Conservation (phyloP, 1,284 basidiomycete genomes). For the Marasmius sp. region DNA sequence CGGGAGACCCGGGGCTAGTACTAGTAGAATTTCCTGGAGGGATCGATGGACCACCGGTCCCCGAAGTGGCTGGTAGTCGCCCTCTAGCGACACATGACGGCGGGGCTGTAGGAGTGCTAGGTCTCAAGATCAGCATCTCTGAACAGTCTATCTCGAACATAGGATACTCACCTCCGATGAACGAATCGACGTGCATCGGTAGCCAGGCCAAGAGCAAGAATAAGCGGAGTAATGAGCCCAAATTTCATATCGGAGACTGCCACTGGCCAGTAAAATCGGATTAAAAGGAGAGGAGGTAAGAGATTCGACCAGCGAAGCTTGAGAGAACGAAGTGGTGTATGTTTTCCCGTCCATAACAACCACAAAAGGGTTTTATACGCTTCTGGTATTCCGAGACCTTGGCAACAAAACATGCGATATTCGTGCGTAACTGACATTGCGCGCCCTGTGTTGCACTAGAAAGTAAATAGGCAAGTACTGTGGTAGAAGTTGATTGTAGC, state of each 20-base stretch:
- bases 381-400: no score
- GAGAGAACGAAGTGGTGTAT: no score
- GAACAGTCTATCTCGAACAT: background rate
- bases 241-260: background rate
- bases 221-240: background rate
- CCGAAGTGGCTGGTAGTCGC: background rate
- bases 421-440: no score
- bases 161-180: constrained; percentile 27
- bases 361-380: no score
- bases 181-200: constrained; percentile 29
- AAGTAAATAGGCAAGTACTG: no score
- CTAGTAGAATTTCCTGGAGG: background rate
- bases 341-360: no score
- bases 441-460: no score
- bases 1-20: background rate
- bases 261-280: no score
- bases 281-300: background rate
- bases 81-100: background rate
- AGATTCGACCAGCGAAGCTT: constrained; percentile 3
- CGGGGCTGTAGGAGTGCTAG: background rate
- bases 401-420: no score
- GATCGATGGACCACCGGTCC: background rate
- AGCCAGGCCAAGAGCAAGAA: constrained; percentile 11
- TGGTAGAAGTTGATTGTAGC: no score
- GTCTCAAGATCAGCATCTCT: background rate